Conservation (phyloP, 2,329 filamentous ascomycete species). For the Clarireedia paspali region DNA sequence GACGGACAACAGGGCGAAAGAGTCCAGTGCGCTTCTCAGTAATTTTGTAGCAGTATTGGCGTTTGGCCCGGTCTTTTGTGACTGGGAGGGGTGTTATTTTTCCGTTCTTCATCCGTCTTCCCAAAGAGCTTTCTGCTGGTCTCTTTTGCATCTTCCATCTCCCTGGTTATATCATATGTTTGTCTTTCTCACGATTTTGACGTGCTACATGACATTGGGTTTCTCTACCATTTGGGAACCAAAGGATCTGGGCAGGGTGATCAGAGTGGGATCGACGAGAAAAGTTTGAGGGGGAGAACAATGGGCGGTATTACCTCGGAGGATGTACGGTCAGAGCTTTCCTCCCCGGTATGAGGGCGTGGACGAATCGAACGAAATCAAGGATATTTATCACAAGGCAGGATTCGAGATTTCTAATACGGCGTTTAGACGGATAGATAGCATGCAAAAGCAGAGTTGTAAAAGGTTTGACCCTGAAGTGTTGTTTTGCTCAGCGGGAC, state of each 20-base stretch:
- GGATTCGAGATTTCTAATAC: conserved; percentile 6
- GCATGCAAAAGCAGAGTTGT: neutral
- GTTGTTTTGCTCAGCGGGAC: neutral
- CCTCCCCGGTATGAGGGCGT: neutral
- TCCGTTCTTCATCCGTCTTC: neutral
- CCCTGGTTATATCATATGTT: conserved; percentile 8
- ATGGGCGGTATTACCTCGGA: neutral
- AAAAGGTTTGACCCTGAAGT: neutral
- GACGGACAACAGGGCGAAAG: conserved; percentile 71
- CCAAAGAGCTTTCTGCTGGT: conserved; percentile 4
- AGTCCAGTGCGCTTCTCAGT: conserved; percentile 83
- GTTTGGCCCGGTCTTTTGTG: conserved; percentile 6
- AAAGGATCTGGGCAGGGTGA: neutral
- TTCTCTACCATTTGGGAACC: neutral
- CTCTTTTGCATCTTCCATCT: conserved; percentile 8
- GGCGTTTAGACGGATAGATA: conserved; percentile 10
- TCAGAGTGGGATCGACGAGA: neutral
- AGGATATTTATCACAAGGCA: neutral
- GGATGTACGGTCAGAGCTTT: neutral
- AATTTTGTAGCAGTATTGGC: conserved; percentile 30
- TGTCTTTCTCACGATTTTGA: neutral
- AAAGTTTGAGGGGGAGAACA: neutral
- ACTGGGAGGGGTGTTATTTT: neutral
- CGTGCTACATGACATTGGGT: neutral
- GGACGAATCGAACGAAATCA: neutral